Evolutionary conservation across 2,329 filamentous ascomycete genomes (phyloP).

Genomic region (Metarhizium brunneum): DNA sequence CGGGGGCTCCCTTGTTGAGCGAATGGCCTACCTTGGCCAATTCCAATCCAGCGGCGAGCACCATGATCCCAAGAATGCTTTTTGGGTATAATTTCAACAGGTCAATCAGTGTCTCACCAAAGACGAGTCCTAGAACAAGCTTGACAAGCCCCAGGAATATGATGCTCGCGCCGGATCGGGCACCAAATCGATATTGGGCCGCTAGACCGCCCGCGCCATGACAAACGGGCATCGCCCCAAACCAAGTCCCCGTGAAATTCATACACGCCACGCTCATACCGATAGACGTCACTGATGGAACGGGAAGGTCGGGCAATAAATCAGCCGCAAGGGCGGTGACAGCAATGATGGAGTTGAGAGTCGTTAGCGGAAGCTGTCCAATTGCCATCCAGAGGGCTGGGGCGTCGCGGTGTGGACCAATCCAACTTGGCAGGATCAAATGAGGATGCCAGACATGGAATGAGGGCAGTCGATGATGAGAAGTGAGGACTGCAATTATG

Average conservation of each 20-base stretch:
- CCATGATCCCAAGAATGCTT: constrained; percentile 74
- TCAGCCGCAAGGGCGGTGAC: constrained; percentile 72
- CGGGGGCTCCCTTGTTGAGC: constrained; percentile 61
- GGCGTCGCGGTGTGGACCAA: constrained; percentile 15
- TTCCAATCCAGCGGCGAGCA: constrained; percentile 81
- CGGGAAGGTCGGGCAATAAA: constrained; percentile 58
- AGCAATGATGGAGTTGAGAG: constrained; percentile 86
- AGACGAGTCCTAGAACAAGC: constrained; percentile 63
- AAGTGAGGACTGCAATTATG: constrained; percentile 25
- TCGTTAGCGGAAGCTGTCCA: constrained; percentile 83
- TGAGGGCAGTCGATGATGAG: constrained; percentile 32
- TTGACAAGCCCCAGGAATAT: constrained; percentile 72
- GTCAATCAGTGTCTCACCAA: constrained; percentile 63
- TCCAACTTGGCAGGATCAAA: constrained; percentile 26
- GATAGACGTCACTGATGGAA: constrained; percentile 65
- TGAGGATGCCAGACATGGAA: constrained; percentile 53
- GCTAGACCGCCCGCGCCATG: constrained; percentile 88
- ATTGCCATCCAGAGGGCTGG: constrained; percentile 52
- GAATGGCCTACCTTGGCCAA: constrained; percentile 77
- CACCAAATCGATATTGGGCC: constrained; percentile 85
- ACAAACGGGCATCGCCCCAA: constrained; percentile 91
- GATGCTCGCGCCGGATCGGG: constrained; percentile 75
- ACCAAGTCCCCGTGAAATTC: constrained; percentile 82
- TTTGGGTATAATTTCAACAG: constrained; percentile 66
- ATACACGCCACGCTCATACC: constrained; percentile 75